Conservation (phyloP, 768 basidiomycete genomes). For the Termitomyces heimii region DNA sequence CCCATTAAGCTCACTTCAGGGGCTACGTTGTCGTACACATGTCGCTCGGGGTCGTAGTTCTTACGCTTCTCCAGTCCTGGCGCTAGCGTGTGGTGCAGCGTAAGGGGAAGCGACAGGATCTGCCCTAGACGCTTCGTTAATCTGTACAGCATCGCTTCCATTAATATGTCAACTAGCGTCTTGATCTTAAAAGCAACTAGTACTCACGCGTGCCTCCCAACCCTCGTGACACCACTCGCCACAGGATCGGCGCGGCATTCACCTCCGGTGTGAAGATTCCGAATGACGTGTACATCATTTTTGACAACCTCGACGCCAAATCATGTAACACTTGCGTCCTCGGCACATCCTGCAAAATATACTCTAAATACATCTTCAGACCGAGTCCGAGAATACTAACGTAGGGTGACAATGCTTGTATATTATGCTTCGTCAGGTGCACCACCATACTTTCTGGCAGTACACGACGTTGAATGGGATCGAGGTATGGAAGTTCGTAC, state of each 20-base stretch:
- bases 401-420: slow-evolving; percentile 61
- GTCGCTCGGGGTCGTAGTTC: slow-evolving; percentile 33
- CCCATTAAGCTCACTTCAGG: slow-evolving; percentile 62
- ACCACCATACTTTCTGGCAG: slow-evolving; percentile 55
- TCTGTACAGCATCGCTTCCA: slow-evolving; percentile 56
- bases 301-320: slow-evolving; percentile 59
- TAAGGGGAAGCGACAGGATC: slow-evolving; percentile 53
- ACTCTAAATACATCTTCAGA: neutral
- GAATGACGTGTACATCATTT: slow-evolving; percentile 44
- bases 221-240: slow-evolving; percentile 57
- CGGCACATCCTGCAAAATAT: slow-evolving; percentile 54
- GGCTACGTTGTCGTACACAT: slow-evolving; percentile 59
- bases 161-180: slow-evolving; percentile 7
- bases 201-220: slow-evolving; percentile 74
- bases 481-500: slow-evolving; percentile 78
- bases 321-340: slow-evolving; percentile 48
- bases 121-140: slow-evolving; percentile 56
- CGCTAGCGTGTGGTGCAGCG: slow-evolving; percentile 50
- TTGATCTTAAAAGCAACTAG: slow-evolving; percentile 6
- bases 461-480: slow-evolving; percentile 43
- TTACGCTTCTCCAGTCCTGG: slow-evolving; percentile 30
- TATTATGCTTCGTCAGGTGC: slow-evolving; percentile 70
- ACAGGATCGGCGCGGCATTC: slow-evolving; percentile 73
- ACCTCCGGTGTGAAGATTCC: slow-evolving; percentile 63
- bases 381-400: slow-evolving; percentile 36